phyloP scores from a whole-genome alignment of 805 yeast genomes.

The Myxozyma nipponensis region DNA sequence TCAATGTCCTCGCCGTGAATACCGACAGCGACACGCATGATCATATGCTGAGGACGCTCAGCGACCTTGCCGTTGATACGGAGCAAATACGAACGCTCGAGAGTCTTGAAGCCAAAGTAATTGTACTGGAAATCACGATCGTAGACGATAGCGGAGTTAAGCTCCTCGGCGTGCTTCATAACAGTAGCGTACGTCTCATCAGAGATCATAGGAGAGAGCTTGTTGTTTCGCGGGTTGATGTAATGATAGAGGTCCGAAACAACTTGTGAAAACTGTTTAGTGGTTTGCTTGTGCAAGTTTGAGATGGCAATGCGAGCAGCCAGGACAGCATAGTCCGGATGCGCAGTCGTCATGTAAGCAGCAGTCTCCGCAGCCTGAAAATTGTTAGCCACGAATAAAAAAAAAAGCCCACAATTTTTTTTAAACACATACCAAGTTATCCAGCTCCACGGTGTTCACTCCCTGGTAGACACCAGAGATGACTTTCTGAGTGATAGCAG shows the following conservation, averaged over 20 bases:
- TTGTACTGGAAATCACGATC: slow-evolving; percentile 75
- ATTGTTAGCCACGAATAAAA: background rate
- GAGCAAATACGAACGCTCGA: slow-evolving; percentile 79
- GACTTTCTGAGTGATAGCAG: slow-evolving; percentile 91
- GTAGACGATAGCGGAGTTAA: slow-evolving; percentile 69
- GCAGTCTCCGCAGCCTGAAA: slow-evolving; percentile 85
- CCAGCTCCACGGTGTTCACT: slow-evolving; percentile 86
- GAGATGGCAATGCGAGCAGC: slow-evolving; percentile 93
- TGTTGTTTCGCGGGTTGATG: slow-evolving; percentile 72
- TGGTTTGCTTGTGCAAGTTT: slow-evolving; percentile 90
- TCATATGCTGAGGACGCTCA: slow-evolving; percentile 88
- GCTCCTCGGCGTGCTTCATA: slow-evolving; percentile 55
- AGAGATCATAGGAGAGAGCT: slow-evolving; percentile 67
- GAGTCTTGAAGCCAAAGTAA: slow-evolving; percentile 89
- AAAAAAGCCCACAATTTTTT: slow-evolving; percentile 30
- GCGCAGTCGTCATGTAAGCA: slow-evolving; percentile 94
- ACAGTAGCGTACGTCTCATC: slow-evolving; percentile 62
- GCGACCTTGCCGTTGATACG: slow-evolving; percentile 61
- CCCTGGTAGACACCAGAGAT: slow-evolving; percentile 96
- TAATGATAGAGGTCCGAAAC: slow-evolving; percentile 68
- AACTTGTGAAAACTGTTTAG: slow-evolving; percentile 77
- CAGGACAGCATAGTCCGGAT: slow-evolving; percentile 90
- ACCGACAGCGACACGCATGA: slow-evolving; percentile 89
- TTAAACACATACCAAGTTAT: slow-evolving; percentile 33
- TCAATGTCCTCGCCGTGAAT: slow-evolving; percentile 71